phyloP scores from a whole-genome alignment of 2,329 filamentous ascomycete genomes.

The Lomentospora prolificans region DNA sequence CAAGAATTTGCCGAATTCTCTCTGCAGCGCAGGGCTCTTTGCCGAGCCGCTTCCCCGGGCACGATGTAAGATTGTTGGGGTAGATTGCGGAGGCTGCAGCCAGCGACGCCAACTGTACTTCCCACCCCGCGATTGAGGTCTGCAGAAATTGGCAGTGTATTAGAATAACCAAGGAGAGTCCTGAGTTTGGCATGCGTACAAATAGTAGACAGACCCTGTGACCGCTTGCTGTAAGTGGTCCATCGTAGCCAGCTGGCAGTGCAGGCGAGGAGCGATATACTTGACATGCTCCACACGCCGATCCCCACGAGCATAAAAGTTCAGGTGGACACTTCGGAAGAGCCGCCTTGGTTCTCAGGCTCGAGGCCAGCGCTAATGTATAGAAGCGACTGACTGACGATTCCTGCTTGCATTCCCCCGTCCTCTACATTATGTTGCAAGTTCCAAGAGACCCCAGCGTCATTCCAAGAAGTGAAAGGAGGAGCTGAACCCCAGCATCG shows the following conservation, averaged over 20 bases:
- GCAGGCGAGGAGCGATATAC: conserved; percentile 68
- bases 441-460: conserved; percentile 60
- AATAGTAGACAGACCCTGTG: conserved; percentile 71
- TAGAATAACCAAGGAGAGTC: not conserved
- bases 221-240: conserved; percentile 79
- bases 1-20: conserved; percentile 59
- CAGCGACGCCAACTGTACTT: conserved; percentile 36
- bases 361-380: not conserved
- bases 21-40: conserved; percentile 54
- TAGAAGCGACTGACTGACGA: not conserved
- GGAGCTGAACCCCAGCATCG: conserved; percentile 57
- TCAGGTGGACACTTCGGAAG: conserved; percentile 48
- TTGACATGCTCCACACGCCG: conserved; percentile 74
- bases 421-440: conserved; percentile 68
- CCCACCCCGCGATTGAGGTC: conserved; percentile 35
- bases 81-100: conserved; percentile 64
- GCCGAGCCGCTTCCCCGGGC: conserved; percentile 62
- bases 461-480: conserved; percentile 65
- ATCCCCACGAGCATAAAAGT: conserved; percentile 62
- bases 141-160: conserved; percentile 12
- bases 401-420: conserved; percentile 56
- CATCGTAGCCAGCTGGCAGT: conserved; percentile 74
- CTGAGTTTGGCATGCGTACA: conserved; percentile 34
- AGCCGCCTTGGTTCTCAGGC: not conserved
- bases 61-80: conserved; percentile 64